phyloP scores from a whole-genome alignment of 2,329 filamentous ascomycete species.

The Stylonectria norvegica region DNA sequence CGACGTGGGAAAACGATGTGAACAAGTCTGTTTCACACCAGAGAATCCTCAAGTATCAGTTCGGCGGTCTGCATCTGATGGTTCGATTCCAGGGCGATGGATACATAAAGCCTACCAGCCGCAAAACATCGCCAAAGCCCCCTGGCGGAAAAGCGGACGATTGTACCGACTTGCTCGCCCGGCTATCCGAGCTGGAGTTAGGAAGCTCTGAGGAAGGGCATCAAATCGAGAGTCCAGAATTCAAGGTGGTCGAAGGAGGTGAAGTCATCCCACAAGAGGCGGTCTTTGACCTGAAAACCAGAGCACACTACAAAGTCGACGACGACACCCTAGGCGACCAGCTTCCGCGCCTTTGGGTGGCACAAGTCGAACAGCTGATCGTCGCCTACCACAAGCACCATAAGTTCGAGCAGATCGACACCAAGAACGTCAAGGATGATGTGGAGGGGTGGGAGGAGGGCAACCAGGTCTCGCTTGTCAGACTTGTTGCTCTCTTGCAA shows the following conservation, averaged over 20 bases:
- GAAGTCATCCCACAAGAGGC: constrained; percentile 27
- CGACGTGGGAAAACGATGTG: constrained; percentile 56
- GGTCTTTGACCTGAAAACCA: constrained; percentile 46
- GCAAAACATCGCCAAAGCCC: too few species aligned
- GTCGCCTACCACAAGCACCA: constrained; percentile 39
- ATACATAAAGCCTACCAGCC: constrained; percentile 13
- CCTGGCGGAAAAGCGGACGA: too few species aligned
- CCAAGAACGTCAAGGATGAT: constrained; percentile 30
- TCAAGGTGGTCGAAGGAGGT: constrained; percentile 25
- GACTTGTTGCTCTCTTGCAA: constrained; percentile 24
- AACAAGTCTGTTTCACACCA: constrained; percentile 59
- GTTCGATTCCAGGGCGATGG: constrained; percentile 30
- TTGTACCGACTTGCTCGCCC: too few species aligned
- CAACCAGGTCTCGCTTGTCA: constrained; percentile 29
- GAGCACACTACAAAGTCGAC: constrained; percentile 23
- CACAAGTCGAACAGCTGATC: constrained; percentile 38
- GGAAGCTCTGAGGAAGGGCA: too few species aligned
- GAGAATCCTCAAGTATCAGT: constrained; percentile 55
- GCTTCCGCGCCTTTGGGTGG: constrained; percentile 41
- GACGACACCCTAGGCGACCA: constrained; percentile 31
- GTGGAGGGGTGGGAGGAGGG: constrained; percentile 36
- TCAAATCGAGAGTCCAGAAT: background rate
- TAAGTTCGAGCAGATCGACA: constrained; percentile 34
- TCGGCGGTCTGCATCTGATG: constrained; percentile 39
- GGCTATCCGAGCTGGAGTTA: too few species aligned